Evolutionary conservation across 164 flowering plant genomes (phyloP).

Genomic region (Amborella trichopoda): DNA sequence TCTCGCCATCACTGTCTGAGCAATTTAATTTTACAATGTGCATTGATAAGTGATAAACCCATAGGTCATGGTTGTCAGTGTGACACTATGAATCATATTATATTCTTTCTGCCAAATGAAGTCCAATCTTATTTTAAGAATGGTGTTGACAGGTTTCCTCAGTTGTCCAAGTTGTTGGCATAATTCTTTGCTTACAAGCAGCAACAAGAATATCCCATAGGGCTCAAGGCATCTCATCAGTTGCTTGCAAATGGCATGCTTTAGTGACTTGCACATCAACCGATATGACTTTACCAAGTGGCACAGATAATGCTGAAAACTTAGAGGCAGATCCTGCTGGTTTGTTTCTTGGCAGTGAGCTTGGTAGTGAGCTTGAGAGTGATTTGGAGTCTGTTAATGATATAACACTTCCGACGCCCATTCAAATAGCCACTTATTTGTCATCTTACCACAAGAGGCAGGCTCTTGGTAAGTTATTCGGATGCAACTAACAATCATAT

Average conservation of each 20-base stretch:
- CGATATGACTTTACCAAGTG: constrained; percentile 34
- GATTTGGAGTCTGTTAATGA: constrained; percentile 69
- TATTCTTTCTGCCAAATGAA: too few species aligned
- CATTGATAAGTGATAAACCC: too few species aligned
- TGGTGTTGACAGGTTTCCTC: constrained; percentile 38
- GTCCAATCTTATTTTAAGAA: too few species aligned
- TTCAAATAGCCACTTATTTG: constrained; percentile 43
- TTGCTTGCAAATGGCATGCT: constrained; percentile 87
- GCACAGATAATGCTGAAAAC: constrained; percentile 28
- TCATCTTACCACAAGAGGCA: constrained; percentile 71
- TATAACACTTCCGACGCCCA: constrained; percentile 20
- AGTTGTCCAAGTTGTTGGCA: constrained; percentile 68
- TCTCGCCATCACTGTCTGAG: too few species aligned
- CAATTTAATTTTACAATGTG: too few species aligned
- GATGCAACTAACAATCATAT: neutral
- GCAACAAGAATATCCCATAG: constrained; percentile 84
- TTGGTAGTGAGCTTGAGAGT: constrained; percentile 44
- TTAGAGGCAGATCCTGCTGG: constrained; percentile 17
- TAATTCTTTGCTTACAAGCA: constrained; percentile 57
- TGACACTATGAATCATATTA: too few species aligned
- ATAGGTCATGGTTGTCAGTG: too few species aligned
- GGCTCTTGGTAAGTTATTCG: constrained; percentile 53
- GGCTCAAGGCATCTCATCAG: constrained; percentile 65
- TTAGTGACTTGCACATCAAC: constrained; percentile 37
- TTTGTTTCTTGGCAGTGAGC: constrained; percentile 13